Evolutionary conservation across 768 basidiomycete genomes (phyloP), one percentile per base, ranked within the genome.

Genomic region (Baorangia bicolor): DNA sequence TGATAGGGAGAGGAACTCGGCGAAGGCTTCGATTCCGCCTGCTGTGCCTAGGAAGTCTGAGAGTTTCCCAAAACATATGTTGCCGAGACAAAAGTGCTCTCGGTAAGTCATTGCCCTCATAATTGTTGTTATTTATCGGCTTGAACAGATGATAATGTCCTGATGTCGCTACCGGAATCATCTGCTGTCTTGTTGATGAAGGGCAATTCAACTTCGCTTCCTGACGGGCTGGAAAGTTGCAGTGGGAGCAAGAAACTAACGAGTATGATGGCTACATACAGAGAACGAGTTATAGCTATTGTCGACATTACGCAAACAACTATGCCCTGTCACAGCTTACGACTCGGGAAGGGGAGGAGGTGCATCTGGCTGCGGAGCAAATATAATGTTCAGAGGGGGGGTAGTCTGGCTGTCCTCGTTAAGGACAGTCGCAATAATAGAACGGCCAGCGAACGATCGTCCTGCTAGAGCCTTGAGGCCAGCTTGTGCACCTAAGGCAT

Each of bases 391-490:
- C 30, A 92, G 79, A 37, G 91, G 90, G 20, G 90, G 91, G 5
- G 91, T 88, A 23, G 88, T 90, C 73, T 88, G 86, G 68, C 90
- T 92, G 62, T 92, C 88, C 62, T 93, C 90, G 64, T 81, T 84
- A 28, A 94, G 77, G 55, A 93, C 73, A 21, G 92, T 94, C 14
- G 92, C 90, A 62, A 94, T 88, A 63, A 94, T 94, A 46, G 89
- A 90, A 58, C 92, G 77, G 2, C 92, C 92, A 45, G 87, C 90
- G 56, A 94, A 94, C 37, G 88, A 88, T 41, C 92, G 81, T 34
- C 96, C 97, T 30, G 96, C 97, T 56, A 99, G 80, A 38, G 86
- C 83, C 69, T 90, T 89, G 69, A 98, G 80, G 23, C 90, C 97
- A 55, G 70, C 75, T 33, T 78, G 77, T 18, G 93, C 92, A 42